phyloP scores from a whole-genome alignment of 2,329 filamentous ascomycete species.

The Ophiosphaerella herpotricha region DNA sequence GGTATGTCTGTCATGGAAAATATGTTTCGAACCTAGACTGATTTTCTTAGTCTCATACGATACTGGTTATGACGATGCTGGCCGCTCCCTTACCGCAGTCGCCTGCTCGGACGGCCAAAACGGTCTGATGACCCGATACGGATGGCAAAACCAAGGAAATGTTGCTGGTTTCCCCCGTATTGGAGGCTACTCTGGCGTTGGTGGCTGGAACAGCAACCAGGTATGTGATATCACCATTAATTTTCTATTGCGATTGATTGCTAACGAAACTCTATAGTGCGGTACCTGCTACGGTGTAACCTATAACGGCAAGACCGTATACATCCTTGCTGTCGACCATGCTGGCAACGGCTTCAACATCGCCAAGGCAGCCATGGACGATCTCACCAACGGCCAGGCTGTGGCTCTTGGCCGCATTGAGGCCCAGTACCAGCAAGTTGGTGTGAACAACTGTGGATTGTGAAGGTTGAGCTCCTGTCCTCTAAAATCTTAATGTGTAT shows the following conservation, averaged over 20 bases:
- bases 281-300: slow-evolving; percentile 58
- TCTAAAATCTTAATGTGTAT: neutral
- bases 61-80: slow-evolving; percentile 67
- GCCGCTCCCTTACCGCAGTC: slow-evolving; percentile 60
- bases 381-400: slow-evolving; percentile 54
- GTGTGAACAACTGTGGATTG: slow-evolving; percentile 41
- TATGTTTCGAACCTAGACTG: neutral
- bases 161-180: slow-evolving; percentile 56
- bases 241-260: neutral
- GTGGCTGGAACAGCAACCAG: slow-evolving; percentile 50
- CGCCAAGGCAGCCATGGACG: slow-evolving; percentile 54
- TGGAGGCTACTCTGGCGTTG: slow-evolving; percentile 55
- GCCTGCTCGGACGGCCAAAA: slow-evolving; percentile 71
- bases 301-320: slow-evolving; percentile 54
- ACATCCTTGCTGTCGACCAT: slow-evolving; percentile 56
- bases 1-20: slow-evolving; percentile 15
- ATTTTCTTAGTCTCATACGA: slow-evolving; percentile 67
- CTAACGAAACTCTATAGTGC: slow-evolving; percentile 44
- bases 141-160: slow-evolving; percentile 57
- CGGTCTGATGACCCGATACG: slow-evolving; percentile 67
- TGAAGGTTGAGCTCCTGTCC: slow-evolving; percentile 4
- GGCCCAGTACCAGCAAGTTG: slow-evolving; percentile 45
- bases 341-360: slow-evolving; percentile 56
- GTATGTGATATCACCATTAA: slow-evolving; percentile 14
- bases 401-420: slow-evolving; percentile 51